Percentiles rank a stretch among this genome's conserved stretches.
These are phyloP conservation scores for Sphagnum tenellum DNA, from an alignment of 225 moss, liverwort and hornwort species.

Conservation along the genomic window DNA sequence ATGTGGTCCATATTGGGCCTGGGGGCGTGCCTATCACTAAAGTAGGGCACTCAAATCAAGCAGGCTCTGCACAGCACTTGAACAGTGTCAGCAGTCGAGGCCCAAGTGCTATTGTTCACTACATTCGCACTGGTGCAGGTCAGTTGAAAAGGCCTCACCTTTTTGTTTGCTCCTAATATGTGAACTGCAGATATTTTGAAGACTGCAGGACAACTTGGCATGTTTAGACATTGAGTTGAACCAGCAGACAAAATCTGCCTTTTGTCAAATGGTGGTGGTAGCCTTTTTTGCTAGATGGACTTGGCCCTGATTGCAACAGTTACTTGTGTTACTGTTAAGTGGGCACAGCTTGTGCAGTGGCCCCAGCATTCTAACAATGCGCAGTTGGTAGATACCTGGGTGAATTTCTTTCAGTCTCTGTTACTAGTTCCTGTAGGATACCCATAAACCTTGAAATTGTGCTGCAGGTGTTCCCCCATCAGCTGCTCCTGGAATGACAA, in stretches of 20 bases:
- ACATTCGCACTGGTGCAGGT: conserved; percentile 83
- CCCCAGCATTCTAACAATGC: too few species aligned
- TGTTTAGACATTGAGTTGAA: too few species aligned
- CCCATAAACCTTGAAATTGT: neutral
- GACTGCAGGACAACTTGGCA: too few species aligned
- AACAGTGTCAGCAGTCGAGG: conserved; percentile 22
- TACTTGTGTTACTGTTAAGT: too few species aligned
- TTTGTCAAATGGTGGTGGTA: neutral
- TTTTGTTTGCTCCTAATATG: neutral
- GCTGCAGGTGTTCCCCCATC: conserved; percentile 40
- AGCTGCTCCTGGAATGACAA: conserved; percentile 19
- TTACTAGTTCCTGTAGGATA: neutral
- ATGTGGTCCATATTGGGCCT: conserved; percentile 87
- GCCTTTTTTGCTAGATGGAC: too few species aligned
- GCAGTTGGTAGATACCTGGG: neutral
- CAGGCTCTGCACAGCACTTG: conserved; percentile 38
- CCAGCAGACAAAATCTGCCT: neutral
- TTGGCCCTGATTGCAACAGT: neutral
- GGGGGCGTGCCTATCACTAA: conserved; percentile 78
- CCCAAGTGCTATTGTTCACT: conserved; percentile 74
- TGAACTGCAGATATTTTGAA: neutral
- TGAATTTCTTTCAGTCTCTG: neutral
- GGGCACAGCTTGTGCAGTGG: neutral
- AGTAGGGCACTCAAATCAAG: conserved; percentile 54
- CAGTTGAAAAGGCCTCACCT: conserved; percentile 2